Percentiles rank a stretch among this genome's conserved stretches.
Evolutionary conservation across 257 asterid genomes (phyloP).

Genomic region (Prunella vulgaris): DNA sequence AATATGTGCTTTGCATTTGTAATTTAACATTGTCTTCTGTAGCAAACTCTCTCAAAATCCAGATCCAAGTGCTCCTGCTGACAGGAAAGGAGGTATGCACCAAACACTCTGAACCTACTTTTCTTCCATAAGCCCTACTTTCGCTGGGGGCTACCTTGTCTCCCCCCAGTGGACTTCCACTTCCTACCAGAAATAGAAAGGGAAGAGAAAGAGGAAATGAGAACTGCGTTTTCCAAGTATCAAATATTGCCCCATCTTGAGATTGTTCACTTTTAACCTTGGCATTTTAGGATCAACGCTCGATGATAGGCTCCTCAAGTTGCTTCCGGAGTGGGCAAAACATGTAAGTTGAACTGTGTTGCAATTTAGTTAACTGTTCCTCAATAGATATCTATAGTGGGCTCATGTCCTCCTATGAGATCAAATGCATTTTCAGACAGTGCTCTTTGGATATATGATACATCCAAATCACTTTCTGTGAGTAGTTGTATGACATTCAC

Average conservation of each 20-base stretch:
- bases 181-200: constrained; percentile 6
- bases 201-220: not conserved
- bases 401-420: not conserved
- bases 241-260: not conserved
- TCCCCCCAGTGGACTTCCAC: not conserved
- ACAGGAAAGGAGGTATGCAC: constrained; percentile 44
- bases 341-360: constrained; percentile 42
- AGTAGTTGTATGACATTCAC: not conserved
- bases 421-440: not conserved
- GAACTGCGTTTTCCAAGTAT: not conserved
- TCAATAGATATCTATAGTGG: not conserved
- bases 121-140: not conserved
- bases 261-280: constrained; percentile 12
- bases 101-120: constrained; percentile 14
- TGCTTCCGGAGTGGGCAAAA: constrained; percentile 80
- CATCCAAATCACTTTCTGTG: not conserved
- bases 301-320: constrained; percentile 62
- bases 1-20: not conserved
- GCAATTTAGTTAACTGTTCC: not conserved
- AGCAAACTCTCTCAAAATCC: constrained; percentile 49
- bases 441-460: not conserved
- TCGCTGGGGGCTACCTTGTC: not conserved
- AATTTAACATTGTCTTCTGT: constrained; percentile 28
- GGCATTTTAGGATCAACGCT: constrained; percentile 43
- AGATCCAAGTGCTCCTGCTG: constrained; percentile 32